Base-by-base conservation (phyloP, 345 rosid species). In the Citrus hindsii region DNA sequence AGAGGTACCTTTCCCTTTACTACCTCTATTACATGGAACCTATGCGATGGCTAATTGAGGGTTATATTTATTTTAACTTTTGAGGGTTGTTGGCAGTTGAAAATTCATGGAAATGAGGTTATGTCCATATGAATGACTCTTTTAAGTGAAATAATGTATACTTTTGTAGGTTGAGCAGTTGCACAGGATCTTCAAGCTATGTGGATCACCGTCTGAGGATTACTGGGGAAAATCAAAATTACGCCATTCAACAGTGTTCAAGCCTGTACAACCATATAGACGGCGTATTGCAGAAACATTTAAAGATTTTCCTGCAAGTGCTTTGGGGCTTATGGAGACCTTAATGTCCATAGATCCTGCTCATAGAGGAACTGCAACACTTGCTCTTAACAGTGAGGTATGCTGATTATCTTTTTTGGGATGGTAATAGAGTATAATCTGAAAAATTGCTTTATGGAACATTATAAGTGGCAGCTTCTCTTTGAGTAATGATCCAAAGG, bases 151-250 rank as follows among this genome's bases (percentile, higher is more conserved):
- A 14, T 64, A 48, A 38, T 71, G 18, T 32, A 27, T 72, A 16
- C 16, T 63, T 33, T 81, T 82, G 38, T 66, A 94, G 98, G 99
- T 95, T 53, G 99, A 95, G 86, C 99, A 95, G 77, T 67, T 93
- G 89, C 99, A 95, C 77, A 92, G 92, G 84, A 95, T 93, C 76
- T 92, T 93, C 85, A 93, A 88, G 93, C 90, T 95, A 21, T 95
- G 99, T 62, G 98, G 99, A 78, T 95, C 99, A 46, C 98, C 99
- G 25, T 80, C 94, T 3, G 97, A 92, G 13, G 90, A 84, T 79
- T 92, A 90, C 76, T 95, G 99, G 98, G 90, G 81, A 74, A 89
- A 82, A 80, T 73, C 87, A n/a, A 91, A 92, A 75, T 77, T 95
- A 71, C 92, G 87, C 27, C 87, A 89, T 87, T 74, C 86, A 53